Percentiles rank a stretch among this genome's conserved stretches.
These are phyloP conservation scores for Cyanodermella asteris DNA, from an alignment of 2,329 filamentous ascomycete species.

Conservation along the genomic window DNA sequence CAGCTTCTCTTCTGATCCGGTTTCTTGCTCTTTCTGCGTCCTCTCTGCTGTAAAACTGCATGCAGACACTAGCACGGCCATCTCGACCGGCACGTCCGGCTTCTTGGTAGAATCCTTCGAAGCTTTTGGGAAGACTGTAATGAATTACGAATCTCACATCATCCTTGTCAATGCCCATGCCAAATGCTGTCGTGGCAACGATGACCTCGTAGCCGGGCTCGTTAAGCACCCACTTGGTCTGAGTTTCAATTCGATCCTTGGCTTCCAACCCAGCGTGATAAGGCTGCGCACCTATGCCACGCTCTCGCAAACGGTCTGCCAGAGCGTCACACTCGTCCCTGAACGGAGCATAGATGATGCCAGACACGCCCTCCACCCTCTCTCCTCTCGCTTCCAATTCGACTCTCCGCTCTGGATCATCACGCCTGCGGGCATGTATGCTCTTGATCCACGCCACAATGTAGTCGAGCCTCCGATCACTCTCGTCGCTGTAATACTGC, in stretches of 20 bases:
- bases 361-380: constrained; percentile 15
- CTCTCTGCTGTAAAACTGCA: constrained; percentile 77
- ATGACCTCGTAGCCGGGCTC: constrained; percentile 59
- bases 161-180: constrained; percentile 94
- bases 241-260: constrained; percentile 42
- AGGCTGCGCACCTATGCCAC: constrained; percentile 20
- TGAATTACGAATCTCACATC: constrained; percentile 88
- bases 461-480: constrained; percentile 48
- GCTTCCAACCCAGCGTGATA: constrained; percentile 44
- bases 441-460: constrained; percentile 55
- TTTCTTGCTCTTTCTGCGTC: constrained; percentile 53
- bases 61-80: constrained; percentile 65
- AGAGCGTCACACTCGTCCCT: constrained; percentile 20
- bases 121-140: constrained; percentile 82
- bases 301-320: constrained; percentile 15
- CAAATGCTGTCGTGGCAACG: constrained; percentile 86
- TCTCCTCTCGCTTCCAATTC: constrained; percentile 32
- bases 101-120: constrained; percentile 93
- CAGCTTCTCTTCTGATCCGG: constrained; percentile 25
- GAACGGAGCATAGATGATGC: constrained; percentile 25
- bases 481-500: constrained; percentile 55
- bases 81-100: constrained; percentile 79
- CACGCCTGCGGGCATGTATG: constrained; percentile 48
- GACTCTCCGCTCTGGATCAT: constrained; percentile 29
- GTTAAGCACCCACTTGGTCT: constrained; percentile 16